Evolutionary conservation across 2,329 filamentous ascomycete species (phyloP), one percentile per base, ranked within the genome.

Genomic region (Venturia asperata): DNA sequence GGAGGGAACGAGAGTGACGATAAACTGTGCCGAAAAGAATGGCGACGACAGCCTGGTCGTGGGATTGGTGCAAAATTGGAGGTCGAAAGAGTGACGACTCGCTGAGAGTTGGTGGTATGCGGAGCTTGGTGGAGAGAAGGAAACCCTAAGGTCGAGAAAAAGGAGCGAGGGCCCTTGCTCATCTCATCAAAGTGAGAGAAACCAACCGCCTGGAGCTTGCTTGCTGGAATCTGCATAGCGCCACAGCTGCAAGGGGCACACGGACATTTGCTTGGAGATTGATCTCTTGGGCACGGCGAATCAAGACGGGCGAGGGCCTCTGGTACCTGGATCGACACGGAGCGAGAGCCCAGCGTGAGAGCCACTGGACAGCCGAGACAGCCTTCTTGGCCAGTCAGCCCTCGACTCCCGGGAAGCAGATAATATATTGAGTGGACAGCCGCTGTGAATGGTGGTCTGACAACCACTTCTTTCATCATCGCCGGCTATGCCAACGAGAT

Each of bases 21-120:
- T 43, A 11, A 61, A 63, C 67, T 61, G 64, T 55, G 66, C 34
- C 61, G 61, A 68, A 69, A 69, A 47, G 69, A 69, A 68, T 65
- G 69, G 65, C 68, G 67, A 67, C 68, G 66, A 69, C 68, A 65
- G 62, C 67, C 66, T 42, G 66, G 60, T 65, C 62, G 66, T 64
- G 27, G 19, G 24, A 21, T 43, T 19, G 37, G 5, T 17, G 60
- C 43, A 43, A 11, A 41, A 61, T 55, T 34, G 34, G 49, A 55
- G 49, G 52, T 30, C 10, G n/a, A 58, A 58, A 21, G 52, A 58
- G 27, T 58, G 30, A 55, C 49, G 49, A 55, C 49, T 34, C 49
- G 49, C 49, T 3, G 27, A 55, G 49, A n/a, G 43, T 21, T 21
- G 43, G 49, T 55, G 52, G 15, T 13, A 39, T 37, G 2, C 30